Conservation (phyloP, 1,284 basidiomycete genomes). For the Apiotrichum gamsii region DNA sequence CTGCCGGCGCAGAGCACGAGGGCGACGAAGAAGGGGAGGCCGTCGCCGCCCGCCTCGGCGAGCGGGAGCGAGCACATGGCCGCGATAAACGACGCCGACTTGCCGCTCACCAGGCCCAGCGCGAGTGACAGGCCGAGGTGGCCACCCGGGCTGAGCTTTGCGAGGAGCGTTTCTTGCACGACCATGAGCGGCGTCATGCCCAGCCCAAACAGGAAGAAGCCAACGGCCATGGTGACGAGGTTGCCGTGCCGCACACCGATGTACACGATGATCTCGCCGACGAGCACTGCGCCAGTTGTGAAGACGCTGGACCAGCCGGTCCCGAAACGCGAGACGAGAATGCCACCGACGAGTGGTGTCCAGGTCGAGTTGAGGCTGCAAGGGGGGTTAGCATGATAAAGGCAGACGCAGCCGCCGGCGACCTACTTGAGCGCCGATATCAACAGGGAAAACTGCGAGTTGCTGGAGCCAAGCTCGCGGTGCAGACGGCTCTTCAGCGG, state of each 20-base stretch:
- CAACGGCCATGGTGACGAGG: conserved; percentile 25
- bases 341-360: conserved; percentile 67
- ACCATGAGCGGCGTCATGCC: conserved; percentile 67
- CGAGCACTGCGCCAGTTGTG: conserved; percentile 62
- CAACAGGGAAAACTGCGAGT: conserved; percentile 68
- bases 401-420: too few species aligned
- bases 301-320: conserved; percentile 54
- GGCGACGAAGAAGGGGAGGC: conserved; percentile 68
- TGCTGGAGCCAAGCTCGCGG: conserved; percentile 65
- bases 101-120: conserved; percentile 68
- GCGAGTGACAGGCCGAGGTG: conserved; percentile 72
- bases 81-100: conserved; percentile 65
- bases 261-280: conserved; percentile 51
- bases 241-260: conserved; percentile 15
- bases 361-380: conserved; percentile 66
- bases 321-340: conserved; percentile 58
- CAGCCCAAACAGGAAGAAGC: conserved; percentile 63
- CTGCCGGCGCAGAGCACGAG: conserved; percentile 59
- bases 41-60: conserved; percentile 53
- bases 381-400: neutral
- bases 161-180: conserved; percentile 51
- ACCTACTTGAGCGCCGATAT: conserved; percentile 57
- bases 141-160: conserved; percentile 62
- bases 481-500: conserved; percentile 66
- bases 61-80: conserved; percentile 56